Base-by-base conservation (phyloP, 164 flowering plant genomes). In the Umbilicus rupestris region DNA sequence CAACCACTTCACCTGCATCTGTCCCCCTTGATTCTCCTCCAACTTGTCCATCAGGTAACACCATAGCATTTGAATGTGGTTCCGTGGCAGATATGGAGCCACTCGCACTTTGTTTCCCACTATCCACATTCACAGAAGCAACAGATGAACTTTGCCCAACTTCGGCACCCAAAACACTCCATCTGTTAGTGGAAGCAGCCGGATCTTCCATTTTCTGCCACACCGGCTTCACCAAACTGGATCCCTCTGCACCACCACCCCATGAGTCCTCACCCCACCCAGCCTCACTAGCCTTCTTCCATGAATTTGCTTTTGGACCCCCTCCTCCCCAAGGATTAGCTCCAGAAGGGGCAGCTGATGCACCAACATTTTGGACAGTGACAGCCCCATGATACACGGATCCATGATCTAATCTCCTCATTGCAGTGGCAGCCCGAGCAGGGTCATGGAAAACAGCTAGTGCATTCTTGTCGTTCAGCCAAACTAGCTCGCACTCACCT, bases 381-480 rank as follows among this genome's bases (percentile, higher is more conserved):
- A 73, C 79, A 73, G 87, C 96, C 39, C 98, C 97, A 58, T 84
- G 78, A 78, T 94, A 94, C 0, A 74, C 87, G 15, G 97, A 84
- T n/a, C 96, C 98, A 69, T 89, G 83, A 75, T 94, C 98, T 76
- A 94, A 73, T 69, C 97, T 87, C 80, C 99, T 87, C 83, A 89
- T 80, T 14, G 99, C 99, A 62, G 97, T 88, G 16, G 97, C 96
- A 64, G 99, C 97, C 14, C 99, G 84, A 2, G 88, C 86, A 49
- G 92, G 96, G 72, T 94, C 96, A 69, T 80, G 76, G 64, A 94
- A 94, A 15, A 94, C 87, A 37, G 99, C 88, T 75, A 94, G 69
- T 7, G 99, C 99, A 78, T 94, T 94, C 77, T 80, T 91, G 70
- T 94, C 99, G 69, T 91, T 89, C 78, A 91, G 72, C 99, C 99